phyloP scores from a whole-genome alignment of 192 early-diverging fungal species.

The Rhizophagus sp. region DNA sequence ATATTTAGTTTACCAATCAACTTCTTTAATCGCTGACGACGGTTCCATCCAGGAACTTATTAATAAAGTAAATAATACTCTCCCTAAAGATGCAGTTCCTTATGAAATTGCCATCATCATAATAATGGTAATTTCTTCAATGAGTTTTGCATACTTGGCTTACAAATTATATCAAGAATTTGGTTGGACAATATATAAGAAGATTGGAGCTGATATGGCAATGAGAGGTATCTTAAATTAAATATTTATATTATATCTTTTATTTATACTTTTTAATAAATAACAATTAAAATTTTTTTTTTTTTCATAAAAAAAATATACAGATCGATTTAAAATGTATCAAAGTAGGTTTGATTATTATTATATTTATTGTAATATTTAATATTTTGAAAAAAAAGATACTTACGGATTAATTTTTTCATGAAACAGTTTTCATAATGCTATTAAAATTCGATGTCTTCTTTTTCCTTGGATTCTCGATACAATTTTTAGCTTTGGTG shows the following conservation, averaged over 20 bases:
- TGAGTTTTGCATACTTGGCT: slow-evolving; percentile 52
- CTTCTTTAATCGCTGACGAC: not conserved
- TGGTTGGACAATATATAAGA: slow-evolving; percentile 83
- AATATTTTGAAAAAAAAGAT: not conserved
- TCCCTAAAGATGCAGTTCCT: slow-evolving; percentile 32
- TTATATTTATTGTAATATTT: slow-evolving; percentile 11
- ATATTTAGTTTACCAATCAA: not conserved
- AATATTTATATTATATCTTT: not conserved
- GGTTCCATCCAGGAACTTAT: slow-evolving; percentile 29
- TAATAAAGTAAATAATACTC: not conserved
- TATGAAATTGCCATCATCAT: slow-evolving; percentile 58
- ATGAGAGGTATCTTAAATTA: slow-evolving; percentile 57
- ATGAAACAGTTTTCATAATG: slow-evolving; percentile 64
- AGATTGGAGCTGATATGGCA: slow-evolving; percentile 76
- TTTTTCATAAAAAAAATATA: not conserved
- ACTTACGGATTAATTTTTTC: too few species aligned
- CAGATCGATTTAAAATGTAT: slow-evolving; percentile 28
- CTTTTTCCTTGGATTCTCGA: slow-evolving; percentile 77
- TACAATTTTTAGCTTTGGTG: slow-evolving; percentile 69
- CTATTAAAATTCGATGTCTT: slow-evolving; percentile 81
- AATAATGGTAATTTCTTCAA: slow-evolving; percentile 52
- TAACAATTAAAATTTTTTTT: not conserved
- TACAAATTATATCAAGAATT: slow-evolving; percentile 78
- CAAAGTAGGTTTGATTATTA: slow-evolving; percentile 8
- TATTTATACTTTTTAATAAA: slow-evolving; percentile 6